These are phyloP conservation scores for Tephrocybe rancida DNA, from an alignment of 768 basidiomycete genomes.

Conservation along the genomic window DNA sequence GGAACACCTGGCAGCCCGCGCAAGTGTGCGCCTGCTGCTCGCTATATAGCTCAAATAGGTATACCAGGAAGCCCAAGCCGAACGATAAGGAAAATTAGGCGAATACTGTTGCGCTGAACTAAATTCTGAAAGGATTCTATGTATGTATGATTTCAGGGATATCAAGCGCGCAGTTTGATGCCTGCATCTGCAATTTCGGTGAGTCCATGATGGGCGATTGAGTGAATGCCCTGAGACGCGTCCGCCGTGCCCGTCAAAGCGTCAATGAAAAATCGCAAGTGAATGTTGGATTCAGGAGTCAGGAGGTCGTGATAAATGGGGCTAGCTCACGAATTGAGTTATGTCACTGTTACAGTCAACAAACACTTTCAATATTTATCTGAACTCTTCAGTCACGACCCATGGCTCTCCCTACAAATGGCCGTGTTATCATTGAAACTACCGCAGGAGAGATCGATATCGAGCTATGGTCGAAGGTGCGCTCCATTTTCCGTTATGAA, in stretches of 20 bases:
- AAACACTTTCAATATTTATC: neutral
- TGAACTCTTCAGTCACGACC: neutral
- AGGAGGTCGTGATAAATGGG: too few species aligned
- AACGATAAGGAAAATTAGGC: neutral
- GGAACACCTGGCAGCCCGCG: slow-evolving; percentile 2
- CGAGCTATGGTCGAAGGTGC: slow-evolving; percentile 90
- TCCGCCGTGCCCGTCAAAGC: too few species aligned
- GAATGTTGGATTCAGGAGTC: too few species aligned
- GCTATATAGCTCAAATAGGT: neutral
- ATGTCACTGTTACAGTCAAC: neutral
- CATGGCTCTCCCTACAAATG: slow-evolving; percentile 87
- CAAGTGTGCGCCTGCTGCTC: neutral
- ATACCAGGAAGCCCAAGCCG: neutral
- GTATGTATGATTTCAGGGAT: neutral
- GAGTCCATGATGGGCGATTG: too few species aligned
- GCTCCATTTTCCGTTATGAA: slow-evolving; percentile 8
- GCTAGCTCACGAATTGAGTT: too few species aligned
- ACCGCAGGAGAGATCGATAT: slow-evolving; percentile 88
- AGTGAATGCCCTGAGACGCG: too few species aligned
- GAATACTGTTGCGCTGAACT: neutral
- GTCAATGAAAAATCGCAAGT: too few species aligned
- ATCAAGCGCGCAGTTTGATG: neutral
- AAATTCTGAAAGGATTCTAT: neutral
- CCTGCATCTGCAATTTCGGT: neutral
- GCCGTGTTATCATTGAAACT: slow-evolving; percentile 86